These are phyloP conservation scores for Candida nanaspora DNA, from an alignment of 805 yeast species.

Conservation along the genomic window DNA sequence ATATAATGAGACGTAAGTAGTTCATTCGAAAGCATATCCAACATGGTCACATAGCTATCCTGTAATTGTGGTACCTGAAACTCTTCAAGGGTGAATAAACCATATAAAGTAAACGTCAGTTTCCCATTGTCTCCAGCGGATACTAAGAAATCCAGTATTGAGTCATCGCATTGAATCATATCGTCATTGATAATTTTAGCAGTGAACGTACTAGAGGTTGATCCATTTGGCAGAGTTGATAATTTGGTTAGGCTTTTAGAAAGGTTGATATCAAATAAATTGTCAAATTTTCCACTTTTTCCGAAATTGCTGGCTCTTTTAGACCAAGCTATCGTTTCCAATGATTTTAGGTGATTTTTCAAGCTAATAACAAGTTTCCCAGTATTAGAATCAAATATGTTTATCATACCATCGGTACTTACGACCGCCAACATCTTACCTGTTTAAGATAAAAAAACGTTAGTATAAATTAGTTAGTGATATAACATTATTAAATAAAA, in stretches of 20 bases:
- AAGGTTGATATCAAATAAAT: conserved; percentile 16
- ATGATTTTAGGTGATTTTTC: conserved; percentile 1
- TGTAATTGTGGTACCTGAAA: conserved; percentile 12
- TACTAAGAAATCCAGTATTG: conserved; percentile 21
- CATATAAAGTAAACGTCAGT: conserved; percentile 22
- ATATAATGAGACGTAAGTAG: conserved; percentile 19
- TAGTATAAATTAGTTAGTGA: too few relatives aligned
- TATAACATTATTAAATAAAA: not conserved
- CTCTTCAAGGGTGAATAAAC: conserved; percentile 25
- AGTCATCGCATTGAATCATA: conserved; percentile 15
- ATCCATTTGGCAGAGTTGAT: conserved; percentile 3
- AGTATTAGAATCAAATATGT: conserved; percentile 21
- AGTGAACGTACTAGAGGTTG: conserved; percentile 5
- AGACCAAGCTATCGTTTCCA: conserved; percentile 17
- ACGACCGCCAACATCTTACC: conserved; percentile 24
- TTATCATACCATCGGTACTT: conserved; percentile 14
- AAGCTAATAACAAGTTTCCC: conserved; percentile 20
- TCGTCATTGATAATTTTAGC: conserved; percentile 17
- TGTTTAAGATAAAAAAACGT: not conserved
- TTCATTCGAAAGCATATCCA: conserved; percentile 12
- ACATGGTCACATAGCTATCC: conserved; percentile 9
- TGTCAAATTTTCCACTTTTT: conserved; percentile 7
- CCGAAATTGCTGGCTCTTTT: conserved; percentile 8
- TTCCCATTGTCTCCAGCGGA: conserved; percentile 18
- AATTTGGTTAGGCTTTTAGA: conserved; percentile 19